Base-by-base conservation (phyloP, 2,329 filamentous ascomycete genomes). In the Epichloe scottii region DNA sequence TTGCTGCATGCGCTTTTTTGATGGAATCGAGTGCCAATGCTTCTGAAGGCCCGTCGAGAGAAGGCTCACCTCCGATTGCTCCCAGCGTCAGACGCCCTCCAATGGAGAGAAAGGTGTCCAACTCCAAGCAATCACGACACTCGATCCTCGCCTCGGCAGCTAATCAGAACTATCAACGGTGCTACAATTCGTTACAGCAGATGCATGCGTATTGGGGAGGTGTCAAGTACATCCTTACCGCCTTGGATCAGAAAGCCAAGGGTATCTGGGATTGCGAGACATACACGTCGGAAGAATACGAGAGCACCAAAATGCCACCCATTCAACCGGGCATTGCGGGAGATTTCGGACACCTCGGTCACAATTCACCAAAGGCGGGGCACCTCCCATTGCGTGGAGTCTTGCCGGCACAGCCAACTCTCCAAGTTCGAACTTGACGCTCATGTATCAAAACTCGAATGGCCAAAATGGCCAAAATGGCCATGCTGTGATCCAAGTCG, bases 321-420 rank as follows among this genome's bases (percentile, higher is more conserved):
- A 2, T 68, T 63, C 52, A 64, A 62, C 55, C 56, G 2, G 53
- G 58, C 34, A 51, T 67, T 5, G 63, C 71, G 5, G 65, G 63
- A 19, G 68, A 69, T 4, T 70, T 79, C 21, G 67, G 69, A 17
- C 47, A 45, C 34, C 68, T 72, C 1, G 62, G 71, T 0, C 68
- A 72, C 1, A 62, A 71, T 0, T 77, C 76, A 0, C 77, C 78
- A 1, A 75, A 72, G 48, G 50, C 58, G 4, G 62, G 1, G 50
- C 37, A 7, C 69, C 71, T 8, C 73, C 71, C 0, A 87, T 94
- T 53, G 89, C 87, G 1, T 94, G 87, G 85, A 89, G 87, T 7
- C 69, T 95, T n/a, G 89, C 89, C 0, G 89, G 89, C 14, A 91
- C 85, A 1, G 89, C 87, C 50, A 89, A 94, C 60, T 93, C 87